phyloP scores from a whole-genome alignment of 495 filamentous ascomycete genomes.

The Penicillium coffeae region DNA sequence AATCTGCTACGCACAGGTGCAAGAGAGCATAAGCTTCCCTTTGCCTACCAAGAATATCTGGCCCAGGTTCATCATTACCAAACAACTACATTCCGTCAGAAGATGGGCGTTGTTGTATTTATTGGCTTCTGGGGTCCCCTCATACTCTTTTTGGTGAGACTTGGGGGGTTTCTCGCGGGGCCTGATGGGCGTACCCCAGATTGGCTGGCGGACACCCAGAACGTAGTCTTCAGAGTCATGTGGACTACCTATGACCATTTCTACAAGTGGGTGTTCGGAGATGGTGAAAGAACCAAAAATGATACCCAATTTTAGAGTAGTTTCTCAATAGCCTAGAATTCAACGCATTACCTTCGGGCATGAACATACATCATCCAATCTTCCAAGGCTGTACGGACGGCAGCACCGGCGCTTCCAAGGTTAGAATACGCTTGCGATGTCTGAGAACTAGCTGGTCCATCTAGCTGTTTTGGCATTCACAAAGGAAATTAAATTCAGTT shows the following conservation, averaged over 20 bases:
- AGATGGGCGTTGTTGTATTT: conserved; percentile 60
- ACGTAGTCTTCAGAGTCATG: conserved; percentile 47
- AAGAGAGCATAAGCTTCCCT: conserved; percentile 69
- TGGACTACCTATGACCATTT: conserved; percentile 75
- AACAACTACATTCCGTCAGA: conserved; percentile 62
- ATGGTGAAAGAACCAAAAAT: conserved; percentile 74
- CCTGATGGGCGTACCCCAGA: conserved; percentile 59
- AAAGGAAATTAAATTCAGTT: conserved; percentile 43
- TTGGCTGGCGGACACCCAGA: conserved; percentile 56
- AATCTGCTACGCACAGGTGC: conserved; percentile 73
- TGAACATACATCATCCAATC: too few species aligned
- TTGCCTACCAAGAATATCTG: conserved; percentile 69
- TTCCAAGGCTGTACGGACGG: too few species aligned
- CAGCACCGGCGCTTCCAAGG: too few species aligned
- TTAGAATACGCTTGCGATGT: too few species aligned
- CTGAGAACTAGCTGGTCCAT: not conserved
- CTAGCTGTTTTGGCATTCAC: conserved; percentile 20
- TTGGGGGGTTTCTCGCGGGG: conserved; percentile 51
- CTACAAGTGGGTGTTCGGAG: conserved; percentile 69
- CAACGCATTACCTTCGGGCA: too few species aligned
- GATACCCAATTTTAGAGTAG: conserved; percentile 13
- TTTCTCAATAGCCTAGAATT: too few species aligned
- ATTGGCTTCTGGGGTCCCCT: conserved; percentile 57
- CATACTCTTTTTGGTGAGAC: conserved; percentile 44
- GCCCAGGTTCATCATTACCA: conserved; percentile 61